These are phyloP conservation scores for Stentor roeselii DNA, from an alignment of 73 alveolate species.

Conservation along the genomic window DNA sequence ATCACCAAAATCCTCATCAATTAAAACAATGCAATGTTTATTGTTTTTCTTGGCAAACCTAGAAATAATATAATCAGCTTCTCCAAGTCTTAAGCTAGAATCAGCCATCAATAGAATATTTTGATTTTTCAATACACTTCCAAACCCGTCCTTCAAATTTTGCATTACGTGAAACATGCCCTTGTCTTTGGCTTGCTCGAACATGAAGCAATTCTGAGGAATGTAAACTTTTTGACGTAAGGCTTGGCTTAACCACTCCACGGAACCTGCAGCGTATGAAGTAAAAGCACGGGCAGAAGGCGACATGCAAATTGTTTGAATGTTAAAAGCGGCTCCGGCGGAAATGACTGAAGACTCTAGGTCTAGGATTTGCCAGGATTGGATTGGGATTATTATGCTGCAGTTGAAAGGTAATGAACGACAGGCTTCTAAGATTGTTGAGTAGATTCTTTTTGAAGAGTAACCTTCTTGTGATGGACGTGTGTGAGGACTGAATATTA, in stretches of 20 bases:
- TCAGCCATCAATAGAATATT: not conserved
- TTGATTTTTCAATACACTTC: not conserved
- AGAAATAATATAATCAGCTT: slow-evolving; percentile 19
- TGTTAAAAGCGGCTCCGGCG: slow-evolving; percentile 5
- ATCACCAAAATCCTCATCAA: slow-evolving; percentile 14
- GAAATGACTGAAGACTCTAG: not conserved
- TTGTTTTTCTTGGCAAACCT: not conserved
- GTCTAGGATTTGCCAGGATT: slow-evolving; percentile 23
- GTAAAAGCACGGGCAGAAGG: slow-evolving; percentile 10
- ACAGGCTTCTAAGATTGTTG: slow-evolving; percentile 2
- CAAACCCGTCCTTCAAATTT: slow-evolving; percentile 14
- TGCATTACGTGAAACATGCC: not conserved
- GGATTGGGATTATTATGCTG: not conserved
- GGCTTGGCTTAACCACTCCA: slow-evolving; percentile 18
- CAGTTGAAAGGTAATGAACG: slow-evolving; percentile 13
- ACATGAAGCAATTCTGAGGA: slow-evolving; percentile 26
- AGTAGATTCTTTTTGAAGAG: not conserved
- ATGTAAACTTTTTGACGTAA: slow-evolving; percentile 8
- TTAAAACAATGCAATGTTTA: not conserved
- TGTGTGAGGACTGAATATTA: not conserved
- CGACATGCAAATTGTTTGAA: slow-evolving; percentile 13
- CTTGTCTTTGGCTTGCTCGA: slow-evolving; percentile 11
- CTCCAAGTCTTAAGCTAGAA: slow-evolving; percentile 28
- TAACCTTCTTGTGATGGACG: not conserved
- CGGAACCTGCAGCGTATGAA: slow-evolving; percentile 17